Evolutionary conservation across 257 asterid species (phyloP), one percentile per base, ranked within the genome.

Genomic region (Paraleonurus japonicus): DNA sequence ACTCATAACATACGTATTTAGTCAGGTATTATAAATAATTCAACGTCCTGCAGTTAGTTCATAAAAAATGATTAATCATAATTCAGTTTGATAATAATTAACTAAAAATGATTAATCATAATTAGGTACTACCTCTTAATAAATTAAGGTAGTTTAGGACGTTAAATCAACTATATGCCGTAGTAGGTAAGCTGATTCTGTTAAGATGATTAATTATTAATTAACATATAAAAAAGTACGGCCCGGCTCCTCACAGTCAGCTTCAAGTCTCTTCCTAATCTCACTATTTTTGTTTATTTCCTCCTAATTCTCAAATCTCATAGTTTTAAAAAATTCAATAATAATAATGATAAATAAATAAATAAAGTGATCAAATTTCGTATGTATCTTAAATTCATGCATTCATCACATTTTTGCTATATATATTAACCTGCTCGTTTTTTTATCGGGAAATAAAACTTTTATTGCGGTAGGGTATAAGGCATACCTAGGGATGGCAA

Each of bases 91-190:
- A 11, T 55, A 11, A 20, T 54, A 2, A 20, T 3, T 51, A 51
- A 55, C 24, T 5, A 16, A 20, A 26, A 60, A 60, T 60, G 65
- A 60, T 27, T 60, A 60, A 28, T 59, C 23, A 59, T 59, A 59
- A 28, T 59, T 59, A n/a, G 35, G 19, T 27, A 5, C n/a, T 10
- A 20, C 0, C 3, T 11, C 13, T 57, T 0, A 57, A 12, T 13
- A 57, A 26, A 10, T 68, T 61, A 68, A 61, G 77, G 65, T 32
- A 51, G 57, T 51, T 54, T 50, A 2, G n/a, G 32, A 58, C 60
- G 59, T 70, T 33, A 27, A 16, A 60, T 60, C 45, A 70, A 16
- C 12, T 24, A 47, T 23, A 69, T 54, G 47, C n/a, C 27, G 35
- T 16, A 17, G 39, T 24, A 4, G 55, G 47, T 41, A 16, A 13